Conservation (phyloP, 164 flowering plant genomes). For the Stephania japonica region DNA sequence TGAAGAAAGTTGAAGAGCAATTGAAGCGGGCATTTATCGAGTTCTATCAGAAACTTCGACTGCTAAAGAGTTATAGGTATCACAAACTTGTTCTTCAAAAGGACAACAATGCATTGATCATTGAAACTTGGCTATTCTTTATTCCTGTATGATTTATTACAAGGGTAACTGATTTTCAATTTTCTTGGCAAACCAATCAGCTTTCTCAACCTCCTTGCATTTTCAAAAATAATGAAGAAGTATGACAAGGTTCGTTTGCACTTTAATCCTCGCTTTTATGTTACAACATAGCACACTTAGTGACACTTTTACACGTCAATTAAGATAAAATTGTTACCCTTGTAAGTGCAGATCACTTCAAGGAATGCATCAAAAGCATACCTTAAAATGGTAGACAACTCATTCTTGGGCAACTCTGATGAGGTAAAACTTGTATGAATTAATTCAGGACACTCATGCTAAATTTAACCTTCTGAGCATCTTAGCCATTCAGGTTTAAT, state of each 20-base stretch:
- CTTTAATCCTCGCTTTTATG: background rate
- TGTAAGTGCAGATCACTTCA: constrained; percentile 36
- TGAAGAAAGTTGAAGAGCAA: constrained; percentile 48
- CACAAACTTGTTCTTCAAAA: background rate
- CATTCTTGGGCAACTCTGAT: constrained; percentile 46
- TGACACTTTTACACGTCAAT: background rate
- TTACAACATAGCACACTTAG: background rate
- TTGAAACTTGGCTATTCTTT: background rate
- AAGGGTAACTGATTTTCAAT: background rate
- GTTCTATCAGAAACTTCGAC: constrained; percentile 53
- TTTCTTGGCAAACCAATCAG: constrained; percentile 24
- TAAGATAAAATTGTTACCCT: background rate
- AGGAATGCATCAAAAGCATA: constrained; percentile 54
- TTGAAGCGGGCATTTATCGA: constrained; percentile 46
- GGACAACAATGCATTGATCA: background rate
- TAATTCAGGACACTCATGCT: background rate
- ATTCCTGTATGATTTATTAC: background rate
- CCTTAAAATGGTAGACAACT: constrained; percentile 54
- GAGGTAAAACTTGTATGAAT: constrained; percentile 30
- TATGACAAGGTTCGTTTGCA: constrained; percentile 61
- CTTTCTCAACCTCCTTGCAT: constrained; percentile 65
- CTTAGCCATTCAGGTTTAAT: background rate
- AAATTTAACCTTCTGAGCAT: background rate
- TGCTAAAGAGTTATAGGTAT: constrained; percentile 66
- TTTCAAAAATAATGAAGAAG: constrained; percentile 83